Base-by-base conservation (phyloP, 768 basidiomycete species). In the Strobilomyces confusus region DNA sequence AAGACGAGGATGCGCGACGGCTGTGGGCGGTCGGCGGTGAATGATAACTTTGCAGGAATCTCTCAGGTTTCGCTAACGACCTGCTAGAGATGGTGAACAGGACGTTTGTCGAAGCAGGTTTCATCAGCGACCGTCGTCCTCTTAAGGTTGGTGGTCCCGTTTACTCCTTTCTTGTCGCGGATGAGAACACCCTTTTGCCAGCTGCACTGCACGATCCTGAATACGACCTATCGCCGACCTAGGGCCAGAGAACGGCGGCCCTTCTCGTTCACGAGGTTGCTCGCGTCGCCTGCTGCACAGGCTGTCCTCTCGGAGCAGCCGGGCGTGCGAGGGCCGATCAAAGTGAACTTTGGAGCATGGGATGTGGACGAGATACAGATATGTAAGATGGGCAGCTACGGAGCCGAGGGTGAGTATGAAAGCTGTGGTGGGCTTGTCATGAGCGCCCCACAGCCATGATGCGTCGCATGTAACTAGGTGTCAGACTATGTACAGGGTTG, bases 331-430 rank as follows among this genome's bases (percentile, higher is more conserved):
- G 61, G n/a, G 19, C 73, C 65, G 17, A 62, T 71, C 41, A 48
- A 53, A 5, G 73, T 82, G 22, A 58, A 80, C 33, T 72, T 87
- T 20, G 86, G 87, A 0, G 59, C 69, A 1, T 86, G 80, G 73
- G 46, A 61, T 1, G 77, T 86, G 9, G 65, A 75, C 30, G 79
- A 82, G 57, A 68, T 88, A 12, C 81, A 88, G 63, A 72, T 89
- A 30, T 89, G 86, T 71, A 72, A 76, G 41, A 87, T 89, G 87
- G 84, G 87, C 0, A 86, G 86, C 58, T 76, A 76, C 58, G 84
- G 81, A 0, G 73, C 73, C 0, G 75, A 84, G 54, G 83, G 81
- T 14, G 84, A 81, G 63, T 89, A 88, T 60, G 74, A 82, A 17
- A 78, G 75, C 55, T 76, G 70, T 44, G 69, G 69, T 1, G 58